A percentile compares a stretch with the other conserved stretches of the same genome.
Evolutionary conservation across 164 flowering plant species (phyloP).

Genomic region (Aristolochia fimbriata): DNA sequence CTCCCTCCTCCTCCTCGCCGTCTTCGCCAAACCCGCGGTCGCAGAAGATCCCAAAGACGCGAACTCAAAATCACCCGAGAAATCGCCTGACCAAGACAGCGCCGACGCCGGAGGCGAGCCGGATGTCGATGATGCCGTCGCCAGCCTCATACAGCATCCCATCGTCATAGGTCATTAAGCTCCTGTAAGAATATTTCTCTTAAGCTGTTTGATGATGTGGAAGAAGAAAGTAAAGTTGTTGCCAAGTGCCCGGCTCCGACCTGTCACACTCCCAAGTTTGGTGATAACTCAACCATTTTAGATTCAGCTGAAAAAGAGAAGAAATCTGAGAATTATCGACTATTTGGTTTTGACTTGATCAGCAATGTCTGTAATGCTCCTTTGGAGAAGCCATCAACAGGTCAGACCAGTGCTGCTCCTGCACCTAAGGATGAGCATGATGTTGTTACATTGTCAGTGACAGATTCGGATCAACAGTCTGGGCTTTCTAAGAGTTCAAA

Average conservation of each 20-base stretch:
- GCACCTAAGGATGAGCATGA: conserved; percentile 22
- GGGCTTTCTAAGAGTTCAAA: conserved; percentile 38
- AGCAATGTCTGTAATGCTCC: conserved; percentile 14
- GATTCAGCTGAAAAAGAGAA: conserved; percentile 30
- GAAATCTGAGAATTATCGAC: conserved; percentile 44
- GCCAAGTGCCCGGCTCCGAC: conserved; percentile 27
- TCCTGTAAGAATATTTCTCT: conserved; percentile 25
- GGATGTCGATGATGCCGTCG: too few relatives aligned
- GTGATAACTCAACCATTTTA: neutral
- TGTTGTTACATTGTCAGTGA: conserved; percentile 23
- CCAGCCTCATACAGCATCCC: too few relatives aligned
- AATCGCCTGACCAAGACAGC: too few relatives aligned
- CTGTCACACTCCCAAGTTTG: conserved; percentile 13
- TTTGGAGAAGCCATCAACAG: conserved; percentile 16
- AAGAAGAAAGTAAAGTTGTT: conserved; percentile 39
- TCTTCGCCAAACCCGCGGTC: too few relatives aligned
- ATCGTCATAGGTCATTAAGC: too few relatives aligned
- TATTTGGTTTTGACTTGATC: conserved; percentile 70
- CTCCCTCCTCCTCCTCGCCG: too few relatives aligned
- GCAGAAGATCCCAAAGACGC: too few relatives aligned
- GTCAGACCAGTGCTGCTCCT: conserved; percentile 14
- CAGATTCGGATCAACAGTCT: conserved; percentile 48
- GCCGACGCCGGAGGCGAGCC: too few relatives aligned
- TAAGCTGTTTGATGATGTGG: conserved; percentile 25
- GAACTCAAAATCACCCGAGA: too few relatives aligned